These are phyloP conservation scores for Scedosporium minutisporum DNA, from an alignment of 2,329 filamentous ascomycete genomes.

Conservation along the genomic window DNA sequence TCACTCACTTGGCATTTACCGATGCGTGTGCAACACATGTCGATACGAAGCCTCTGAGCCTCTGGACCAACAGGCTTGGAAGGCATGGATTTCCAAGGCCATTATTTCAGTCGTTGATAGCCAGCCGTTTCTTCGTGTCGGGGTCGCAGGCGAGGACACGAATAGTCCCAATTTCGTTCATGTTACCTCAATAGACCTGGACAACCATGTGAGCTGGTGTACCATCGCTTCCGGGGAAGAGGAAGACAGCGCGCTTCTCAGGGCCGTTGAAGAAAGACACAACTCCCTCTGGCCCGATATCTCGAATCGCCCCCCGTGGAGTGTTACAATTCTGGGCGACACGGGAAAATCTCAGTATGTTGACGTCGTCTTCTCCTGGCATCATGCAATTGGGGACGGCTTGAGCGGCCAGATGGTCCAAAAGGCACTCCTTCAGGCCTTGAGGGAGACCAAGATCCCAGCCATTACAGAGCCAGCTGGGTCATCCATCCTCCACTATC, in stretches of 20 bases:
- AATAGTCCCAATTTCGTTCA: conserved; percentile 32
- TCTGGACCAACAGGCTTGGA: neutral
- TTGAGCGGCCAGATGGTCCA: conserved; percentile 40
- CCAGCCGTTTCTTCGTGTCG: conserved; percentile 39
- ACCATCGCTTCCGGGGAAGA: conserved; percentile 13
- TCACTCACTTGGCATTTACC: conserved; percentile 36
- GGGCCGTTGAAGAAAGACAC: conserved; percentile 24
- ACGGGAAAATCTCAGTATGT: conserved; percentile 14
- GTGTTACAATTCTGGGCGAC: conserved; percentile 25
- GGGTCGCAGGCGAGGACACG: conserved; percentile 35
- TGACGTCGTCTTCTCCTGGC: conserved; percentile 38
- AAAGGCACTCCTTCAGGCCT: conserved; percentile 30
- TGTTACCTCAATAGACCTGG: conserved; percentile 31
- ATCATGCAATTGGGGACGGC: conserved; percentile 45
- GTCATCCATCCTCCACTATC: conserved; percentile 19
- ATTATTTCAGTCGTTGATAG: conserved; percentile 28
- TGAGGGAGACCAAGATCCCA: conserved; percentile 19
- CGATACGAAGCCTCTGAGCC: conserved; percentile 24
- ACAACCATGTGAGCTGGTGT: conserved; percentile 29
- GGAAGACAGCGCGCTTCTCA: conserved; percentile 21
- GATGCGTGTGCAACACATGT: conserved; percentile 34
- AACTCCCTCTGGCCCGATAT: conserved; percentile 31
- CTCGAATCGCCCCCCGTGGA: conserved; percentile 35
- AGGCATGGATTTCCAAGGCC: conserved; percentile 23
- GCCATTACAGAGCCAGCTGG: neutral